A percentile compares a stretch with the other conserved stretches of the same genome.
Conservation (phyloP, 225 moss, liverwort and hornwort species). For the Bryum argenteum region DNA sequence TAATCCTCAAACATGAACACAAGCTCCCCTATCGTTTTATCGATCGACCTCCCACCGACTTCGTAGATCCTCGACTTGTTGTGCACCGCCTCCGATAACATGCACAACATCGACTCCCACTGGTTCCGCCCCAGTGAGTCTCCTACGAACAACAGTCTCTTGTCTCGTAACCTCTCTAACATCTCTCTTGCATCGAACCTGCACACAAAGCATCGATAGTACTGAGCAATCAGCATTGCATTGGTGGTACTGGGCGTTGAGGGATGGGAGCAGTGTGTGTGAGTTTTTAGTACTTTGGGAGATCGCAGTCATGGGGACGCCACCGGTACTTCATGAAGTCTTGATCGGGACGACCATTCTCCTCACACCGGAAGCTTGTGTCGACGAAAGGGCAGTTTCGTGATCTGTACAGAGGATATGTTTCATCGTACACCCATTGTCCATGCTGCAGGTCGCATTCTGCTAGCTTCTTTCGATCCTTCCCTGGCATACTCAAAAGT, state of each 20-base stretch:
- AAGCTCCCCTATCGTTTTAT: constrained; percentile 65
- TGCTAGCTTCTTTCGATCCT: constrained; percentile 16
- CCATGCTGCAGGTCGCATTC: constrained; percentile 66
- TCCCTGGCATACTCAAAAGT: constrained; percentile 17
- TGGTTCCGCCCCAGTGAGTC: constrained; percentile 91
- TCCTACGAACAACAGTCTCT: constrained; percentile 67
- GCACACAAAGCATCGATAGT: background rate
- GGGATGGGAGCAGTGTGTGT: background rate
- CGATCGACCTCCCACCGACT: constrained; percentile 63
- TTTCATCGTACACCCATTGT: constrained; percentile 74
- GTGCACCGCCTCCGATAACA: constrained; percentile 62
- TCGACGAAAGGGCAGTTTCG: constrained; percentile 73
- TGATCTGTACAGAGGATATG: constrained; percentile 75
- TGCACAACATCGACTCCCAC: constrained; percentile 96
- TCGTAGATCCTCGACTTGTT: constrained; percentile 70
- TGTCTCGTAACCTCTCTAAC: constrained; percentile 64
- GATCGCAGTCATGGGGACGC: constrained; percentile 77
- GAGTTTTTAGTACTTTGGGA: constrained; percentile 55
- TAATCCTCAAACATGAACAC: constrained; percentile 67
- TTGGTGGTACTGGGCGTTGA: no score
- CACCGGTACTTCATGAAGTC: constrained; percentile 82
- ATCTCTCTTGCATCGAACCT: constrained; percentile 66
- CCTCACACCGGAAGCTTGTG: constrained; percentile 76
- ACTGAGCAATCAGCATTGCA: no score
- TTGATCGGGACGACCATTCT: constrained; percentile 74